Base-by-base conservation (phyloP, 163 green algal genomes). In the Coccomyxa subellipsoidea region DNA sequence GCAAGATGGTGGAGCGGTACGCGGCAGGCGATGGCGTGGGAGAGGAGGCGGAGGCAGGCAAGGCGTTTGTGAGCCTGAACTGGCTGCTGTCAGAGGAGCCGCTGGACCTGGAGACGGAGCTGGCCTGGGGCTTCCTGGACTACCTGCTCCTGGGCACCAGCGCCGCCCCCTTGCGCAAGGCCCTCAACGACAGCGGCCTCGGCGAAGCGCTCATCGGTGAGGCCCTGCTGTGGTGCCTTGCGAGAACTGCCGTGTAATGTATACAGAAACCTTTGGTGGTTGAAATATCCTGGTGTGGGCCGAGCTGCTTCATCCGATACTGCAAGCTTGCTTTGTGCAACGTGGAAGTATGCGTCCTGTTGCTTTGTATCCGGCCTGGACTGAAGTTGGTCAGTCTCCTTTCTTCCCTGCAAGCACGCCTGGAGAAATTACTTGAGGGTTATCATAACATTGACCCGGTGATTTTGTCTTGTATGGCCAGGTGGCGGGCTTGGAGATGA, bases 101-200 rank as follows among this genome's bases (percentile, higher is more conserved):
- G 1, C 90, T 99, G 66, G 93, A 98, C 75, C 86, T 97, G 39
- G 93, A 99, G 89, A 98, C 95, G 2, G 92, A 98, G 88, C 87
- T 97, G 59, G 90, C 93, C 32, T 88, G 98, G 69, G 92, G 90
- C 72, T 98, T 99, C 91, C 90, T 99, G 53, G 95, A 99, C 90
- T 96, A 97, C 88, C 92, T 99, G 31, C 84, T 99, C 87, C 89
- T 98, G 80, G 96, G 96, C 87, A 98, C 94, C 25, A 80, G 87
- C 53, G 95, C 95, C 1, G 87, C 94, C 0, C 96, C 96, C 4
- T 92, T 99, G 87, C 88, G 94, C 79, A 82, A 82, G 59, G 94
- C 93, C 31, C 90, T 99, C 9, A 97, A 95, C 76, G 96, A 99
- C 84, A 94, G 85, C 39, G 94, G 94, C 18, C 92, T 99, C 69